Conservation (phyloP, 2,329 filamentous ascomycete species). For the Trichoderma sp. region DNA sequence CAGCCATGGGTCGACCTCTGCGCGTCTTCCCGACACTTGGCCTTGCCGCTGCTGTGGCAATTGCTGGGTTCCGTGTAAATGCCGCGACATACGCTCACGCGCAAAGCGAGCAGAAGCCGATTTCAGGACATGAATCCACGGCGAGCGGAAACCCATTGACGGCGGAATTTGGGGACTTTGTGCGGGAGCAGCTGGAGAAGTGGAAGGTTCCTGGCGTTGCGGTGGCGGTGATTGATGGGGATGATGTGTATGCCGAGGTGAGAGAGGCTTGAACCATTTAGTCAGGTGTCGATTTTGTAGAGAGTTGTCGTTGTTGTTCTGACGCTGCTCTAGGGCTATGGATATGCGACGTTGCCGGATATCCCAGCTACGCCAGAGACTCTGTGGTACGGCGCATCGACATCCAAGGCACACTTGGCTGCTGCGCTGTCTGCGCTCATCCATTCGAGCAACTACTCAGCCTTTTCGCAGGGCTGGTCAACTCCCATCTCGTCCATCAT, state of each 20-base stretch:
- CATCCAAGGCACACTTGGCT: conserved; percentile 54
- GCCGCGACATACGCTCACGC: neutral
- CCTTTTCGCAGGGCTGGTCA: conserved; percentile 40
- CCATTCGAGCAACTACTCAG: conserved; percentile 38
- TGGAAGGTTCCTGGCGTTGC: conserved; percentile 29
- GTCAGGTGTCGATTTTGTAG: no score
- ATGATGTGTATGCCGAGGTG: conserved; percentile 28
- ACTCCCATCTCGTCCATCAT: conserved; percentile 47
- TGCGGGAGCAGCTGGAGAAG: conserved; percentile 2
- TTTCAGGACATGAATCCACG: neutral
- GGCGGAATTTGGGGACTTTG: conserved; percentile 15
- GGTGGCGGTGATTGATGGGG: conserved; percentile 31
- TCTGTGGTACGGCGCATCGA: conserved; percentile 54
- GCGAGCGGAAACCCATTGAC: conserved; percentile 7
- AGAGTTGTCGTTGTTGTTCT: neutral
- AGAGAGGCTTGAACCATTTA: neutral
- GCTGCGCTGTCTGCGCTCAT: conserved; percentile 48
- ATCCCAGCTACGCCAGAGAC: conserved; percentile 43
- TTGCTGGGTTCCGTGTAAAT: neutral
- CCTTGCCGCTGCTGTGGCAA: neutral
- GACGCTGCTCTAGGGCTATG: conserved; percentile 27
- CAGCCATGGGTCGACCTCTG: neutral
- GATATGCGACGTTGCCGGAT: conserved; percentile 34
- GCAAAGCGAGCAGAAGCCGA: neutral
- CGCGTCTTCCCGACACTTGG: neutral